phyloP scores from a whole-genome alignment of 1,139 yeast genomes.

The Magnusiomyces suaveolens region DNA sequence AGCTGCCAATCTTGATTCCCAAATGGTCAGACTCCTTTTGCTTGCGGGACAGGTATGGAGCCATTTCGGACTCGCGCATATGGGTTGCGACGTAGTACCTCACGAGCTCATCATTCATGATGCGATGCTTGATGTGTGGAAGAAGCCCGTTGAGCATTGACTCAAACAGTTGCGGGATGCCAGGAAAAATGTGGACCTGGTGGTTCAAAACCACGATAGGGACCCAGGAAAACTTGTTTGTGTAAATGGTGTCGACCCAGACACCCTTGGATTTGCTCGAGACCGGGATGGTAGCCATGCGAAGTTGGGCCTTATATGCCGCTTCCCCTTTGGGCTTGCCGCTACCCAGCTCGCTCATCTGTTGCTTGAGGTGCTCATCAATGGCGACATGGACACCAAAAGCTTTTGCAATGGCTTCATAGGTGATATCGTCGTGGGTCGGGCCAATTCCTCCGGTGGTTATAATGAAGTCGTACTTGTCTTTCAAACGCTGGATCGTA shows the following conservation, averaged over 20 bases:
- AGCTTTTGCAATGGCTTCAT: slow-evolving; percentile 57
- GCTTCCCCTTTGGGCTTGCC: slow-evolving; percentile 26
- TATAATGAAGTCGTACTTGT: slow-evolving; percentile 55
- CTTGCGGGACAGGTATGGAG: slow-evolving; percentile 48
- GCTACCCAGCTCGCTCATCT: slow-evolving; percentile 46
- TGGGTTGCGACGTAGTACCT: slow-evolving; percentile 57
- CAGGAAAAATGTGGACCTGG: slow-evolving; percentile 66
- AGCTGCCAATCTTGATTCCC: slow-evolving; percentile 62
- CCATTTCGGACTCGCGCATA: slow-evolving; percentile 55
- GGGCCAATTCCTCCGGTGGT: slow-evolving; percentile 85
- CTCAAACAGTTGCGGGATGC: slow-evolving; percentile 66
- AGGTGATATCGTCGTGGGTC: slow-evolving; percentile 83
- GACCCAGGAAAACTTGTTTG: slow-evolving; percentile 59
- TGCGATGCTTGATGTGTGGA: slow-evolving; percentile 28
- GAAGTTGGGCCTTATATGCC: slow-evolving; percentile 49
- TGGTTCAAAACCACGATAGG: slow-evolving; percentile 61
- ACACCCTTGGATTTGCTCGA: slow-evolving; percentile 25
- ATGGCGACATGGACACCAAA: slow-evolving; percentile 43
- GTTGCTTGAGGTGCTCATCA: slow-evolving; percentile 48
- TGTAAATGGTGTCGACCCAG: slow-evolving; percentile 43
- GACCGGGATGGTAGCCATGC: slow-evolving; percentile 71
- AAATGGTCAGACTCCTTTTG: slow-evolving; percentile 38
- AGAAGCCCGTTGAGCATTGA: slow-evolving; percentile 39
- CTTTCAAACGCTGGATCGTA: slow-evolving; percentile 41
- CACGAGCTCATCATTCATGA: slow-evolving; percentile 30